Evolutionary conservation across 2,329 filamentous ascomycete species (phyloP), one percentile per base, ranked within the genome.

Genomic region (Fusarium sublunatum): DNA sequence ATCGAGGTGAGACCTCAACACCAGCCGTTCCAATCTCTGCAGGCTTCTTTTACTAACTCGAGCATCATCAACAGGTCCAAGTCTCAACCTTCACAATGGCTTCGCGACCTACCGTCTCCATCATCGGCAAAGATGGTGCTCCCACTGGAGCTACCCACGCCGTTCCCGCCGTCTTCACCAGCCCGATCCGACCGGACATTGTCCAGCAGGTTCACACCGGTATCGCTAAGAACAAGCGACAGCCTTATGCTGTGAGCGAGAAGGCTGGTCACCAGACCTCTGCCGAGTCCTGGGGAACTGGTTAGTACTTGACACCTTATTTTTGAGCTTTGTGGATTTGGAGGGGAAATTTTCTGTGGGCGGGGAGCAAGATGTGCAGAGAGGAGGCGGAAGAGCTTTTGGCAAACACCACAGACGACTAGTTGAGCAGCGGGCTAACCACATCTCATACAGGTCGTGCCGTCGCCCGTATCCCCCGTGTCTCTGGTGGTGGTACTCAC

Each of bases 241-340:
- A 99, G 78, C 93, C 95, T 75, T 99, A 99, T 83, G 89, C 95
- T 78, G 95, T 99, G 87, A 97, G 93, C 90, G 94, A 98, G 91
- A 99, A 99, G 91, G 95, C 95, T 79, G 95, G 95, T 86, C 95
- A 99, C 86, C 95, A 99, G 87, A 99, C 95, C 80, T 97, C 92
- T 83, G 95, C 95, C 80, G 95, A 99, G 88, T 99, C 96, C 73
- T 99, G 95, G 95, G 94, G 94, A 90, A 98, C 94, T 86, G 94
- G 92, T 96, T 81, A 83, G 91, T 90, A 73, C 12, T 53, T 12
- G 61, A 62, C 32, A 41, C 15, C 49, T 56, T 67, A 53, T 45
- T 52, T 49, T 50, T 38, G 6, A 22, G 22, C 32, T 43, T 55
- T 46, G 31, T 53, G 56, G 44, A 29, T 24, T 22, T 46, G 34